Evolutionary conservation across 2,329 filamentous ascomycete species (phyloP), one percentile per base, ranked within the genome.

Genomic region (Colletotrichum sidae): DNA sequence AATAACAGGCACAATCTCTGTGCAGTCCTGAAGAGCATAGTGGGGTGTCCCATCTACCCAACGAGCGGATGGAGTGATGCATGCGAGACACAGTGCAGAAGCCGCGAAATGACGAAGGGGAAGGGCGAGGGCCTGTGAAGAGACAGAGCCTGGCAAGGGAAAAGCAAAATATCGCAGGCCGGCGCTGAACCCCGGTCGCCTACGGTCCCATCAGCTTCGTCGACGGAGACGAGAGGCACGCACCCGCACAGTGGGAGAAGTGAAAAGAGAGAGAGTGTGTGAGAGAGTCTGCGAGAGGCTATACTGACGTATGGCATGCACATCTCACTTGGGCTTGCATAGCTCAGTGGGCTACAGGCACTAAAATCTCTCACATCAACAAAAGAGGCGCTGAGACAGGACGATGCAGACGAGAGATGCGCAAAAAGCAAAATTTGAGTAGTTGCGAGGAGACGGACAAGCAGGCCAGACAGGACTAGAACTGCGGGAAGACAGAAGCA

Each of bases 361-460:
- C 25, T 25, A 47, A 60, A 60, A 46, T 12, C 39, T 38, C 51
- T 52, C 57, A 55, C 38, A 41, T 55, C 45, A 39, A 25, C 25
- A 55, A 65, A 52, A 47, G 62, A 62, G 57, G 62, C 62, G 58
- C 57, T 65, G 62, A 65, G 54, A 65, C 62, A 65, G 62, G 57
- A 56, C 49, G 62, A 65, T 62, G 62, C 58, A 65, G 39, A 56
- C 47, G 62, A 65, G 52, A 62, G 62, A 65, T 65, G 58, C 62
- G 62, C 58, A 56, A 65, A 65, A 65, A 65, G 62, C 58, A 65
- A 65, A 56, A 6, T 39, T 56, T 9, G 25, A 52, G 58, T 52
- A 52, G 34, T 15, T 55, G 25, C 53, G 45, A 65, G 46, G 57
- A 61, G 62, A 61, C 57, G 62, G 62, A 52, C 51, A 39, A 34